phyloP scores from a whole-genome alignment of 2,329 filamentous ascomycete genomes.

The Neofusicoccum cordaticola region DNA sequence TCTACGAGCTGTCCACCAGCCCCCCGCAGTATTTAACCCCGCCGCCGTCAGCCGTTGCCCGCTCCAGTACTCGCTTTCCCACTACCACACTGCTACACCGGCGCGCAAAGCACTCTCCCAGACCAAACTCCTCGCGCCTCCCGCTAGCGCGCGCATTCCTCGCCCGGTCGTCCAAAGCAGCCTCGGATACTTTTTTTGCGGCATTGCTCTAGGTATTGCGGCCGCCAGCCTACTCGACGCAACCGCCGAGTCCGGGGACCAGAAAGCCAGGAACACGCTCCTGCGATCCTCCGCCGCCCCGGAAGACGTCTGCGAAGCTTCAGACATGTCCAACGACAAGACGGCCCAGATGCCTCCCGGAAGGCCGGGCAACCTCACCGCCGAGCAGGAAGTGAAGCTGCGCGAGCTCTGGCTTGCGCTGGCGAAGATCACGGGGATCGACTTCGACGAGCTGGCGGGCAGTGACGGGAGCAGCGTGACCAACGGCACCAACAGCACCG shows the following conservation, averaged over 20 bases:
- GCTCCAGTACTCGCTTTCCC: background rate
- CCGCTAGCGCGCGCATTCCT: background rate
- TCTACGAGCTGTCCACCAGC: background rate
- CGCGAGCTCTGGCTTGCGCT: constrained; percentile 80
- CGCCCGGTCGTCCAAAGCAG: constrained; percentile 21
- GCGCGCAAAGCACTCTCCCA: background rate
- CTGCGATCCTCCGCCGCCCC: constrained; percentile 20
- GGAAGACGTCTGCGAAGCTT: background rate
- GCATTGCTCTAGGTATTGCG: constrained; percentile 31
- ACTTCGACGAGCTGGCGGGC: constrained; percentile 84
- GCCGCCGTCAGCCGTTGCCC: background rate
- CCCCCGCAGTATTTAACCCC: background rate
- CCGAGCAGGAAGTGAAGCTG: constrained; percentile 83
- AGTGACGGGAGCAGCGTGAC: constrained; percentile 22
- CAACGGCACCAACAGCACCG: constrained; percentile 2
- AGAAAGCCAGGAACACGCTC: background rate
- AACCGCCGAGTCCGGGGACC: constrained; percentile 7
- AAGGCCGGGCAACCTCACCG: constrained; percentile 80
- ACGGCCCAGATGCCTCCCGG: constrained; percentile 57
- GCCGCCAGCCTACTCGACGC: constrained; percentile 32
- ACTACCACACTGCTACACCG: background rate
- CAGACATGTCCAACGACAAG: constrained; percentile 31
- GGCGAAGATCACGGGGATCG: constrained; percentile 11
- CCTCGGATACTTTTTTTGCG: constrained; percentile 28
- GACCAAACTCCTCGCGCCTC: background rate